Base-by-base conservation (phyloP, 2,329 filamentous ascomycete genomes). In the Pseudodiploospora longispora region DNA sequence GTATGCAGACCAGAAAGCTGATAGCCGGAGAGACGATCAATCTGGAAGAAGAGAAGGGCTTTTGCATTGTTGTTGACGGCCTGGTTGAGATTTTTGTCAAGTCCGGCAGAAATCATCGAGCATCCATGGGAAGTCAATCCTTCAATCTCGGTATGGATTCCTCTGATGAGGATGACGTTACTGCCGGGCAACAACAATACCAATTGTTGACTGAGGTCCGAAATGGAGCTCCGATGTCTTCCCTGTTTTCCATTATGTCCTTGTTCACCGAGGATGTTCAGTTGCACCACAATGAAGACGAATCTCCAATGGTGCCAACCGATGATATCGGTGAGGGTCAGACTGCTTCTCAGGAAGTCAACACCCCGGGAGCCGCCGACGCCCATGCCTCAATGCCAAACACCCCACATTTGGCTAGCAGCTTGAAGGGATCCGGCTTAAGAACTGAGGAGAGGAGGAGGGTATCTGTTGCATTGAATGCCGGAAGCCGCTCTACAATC, bases 51-150 rank as follows among this genome's bases (percentile, higher is more conserved):
- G 93, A 98, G 58, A 95, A 98, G 57, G 93, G 93, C 0, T 98
- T 98, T 58, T 98, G 93, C 61, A 75, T 98, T 46, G 93, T 98
- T 5, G 94, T 98, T 3, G 93, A 98, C 65, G 93, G 93, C 2
- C 66, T 95, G 29, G 90, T 98, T 1, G 89, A 98, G 63, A 97
- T 98, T 43, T 98, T 97, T 61, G 93, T 98, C 63, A 97, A 96
- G 62, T 96, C 91, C 2, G 82, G 83, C 36, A 73, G 76, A 35
- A 70, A 75, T 42, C 68, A 69, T 43, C 65, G 62, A 38, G 66
- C 64, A 8, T 50, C 58, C 6, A 51, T 49, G 3, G 51, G 50
- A 3, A 51, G 51, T 36, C 48, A 48, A 6, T 43, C 43, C 39
- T 55, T 55, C 6, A 48, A 47, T 10, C 53, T 56, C 10, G 58